Evolutionary conservation across 2,329 filamentous ascomycete species (phyloP).

Genomic region (Grosmannia penicillata): DNA sequence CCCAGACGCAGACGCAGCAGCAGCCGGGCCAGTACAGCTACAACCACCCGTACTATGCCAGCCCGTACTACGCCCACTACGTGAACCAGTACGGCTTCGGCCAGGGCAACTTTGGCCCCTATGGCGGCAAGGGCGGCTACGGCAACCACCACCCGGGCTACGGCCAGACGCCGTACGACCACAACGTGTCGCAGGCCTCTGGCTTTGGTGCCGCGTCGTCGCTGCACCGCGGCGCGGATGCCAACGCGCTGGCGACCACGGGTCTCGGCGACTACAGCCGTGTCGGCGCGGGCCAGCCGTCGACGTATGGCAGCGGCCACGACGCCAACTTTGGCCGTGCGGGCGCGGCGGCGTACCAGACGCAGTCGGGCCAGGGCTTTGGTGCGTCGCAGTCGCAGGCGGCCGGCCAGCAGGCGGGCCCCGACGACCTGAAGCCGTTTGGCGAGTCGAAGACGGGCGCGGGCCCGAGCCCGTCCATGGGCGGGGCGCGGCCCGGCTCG

Average conservation of each 20-base stretch:
- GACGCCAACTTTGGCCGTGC: conserved; percentile 37
- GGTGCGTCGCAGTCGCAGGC: conserved; percentile 33
- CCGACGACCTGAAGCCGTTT: conserved; percentile 45
- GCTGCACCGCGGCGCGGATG: conserved; percentile 32
- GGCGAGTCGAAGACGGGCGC: conserved; percentile 37
- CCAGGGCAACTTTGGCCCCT: conserved; percentile 37
- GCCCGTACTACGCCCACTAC: conserved; percentile 49
- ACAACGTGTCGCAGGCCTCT: conserved; percentile 35
- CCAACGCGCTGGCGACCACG: conserved; percentile 27
- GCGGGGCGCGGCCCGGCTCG: conserved; percentile 40
- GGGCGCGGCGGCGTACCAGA: conserved; percentile 34
- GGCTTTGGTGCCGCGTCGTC: conserved; percentile 36
- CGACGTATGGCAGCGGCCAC: conserved; percentile 37
- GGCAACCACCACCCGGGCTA: conserved; percentile 35
- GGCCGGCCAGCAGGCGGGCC: conserved; percentile 23
- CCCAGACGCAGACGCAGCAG: conserved; percentile 20
- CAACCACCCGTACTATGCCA: conserved; percentile 42
- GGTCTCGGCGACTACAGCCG: conserved; percentile 40
- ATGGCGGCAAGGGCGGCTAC: conserved; percentile 42
- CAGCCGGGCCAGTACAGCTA: conserved; percentile 32
- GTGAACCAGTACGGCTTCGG: no score
- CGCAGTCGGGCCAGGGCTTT: conserved; percentile 38
- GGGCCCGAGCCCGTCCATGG: conserved; percentile 42
- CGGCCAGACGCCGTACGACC: conserved; percentile 30
- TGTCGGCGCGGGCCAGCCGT: conserved; percentile 23